Conservation (phyloP, 1,284 basidiomycete genomes). For the Malassezia caprae region DNA sequence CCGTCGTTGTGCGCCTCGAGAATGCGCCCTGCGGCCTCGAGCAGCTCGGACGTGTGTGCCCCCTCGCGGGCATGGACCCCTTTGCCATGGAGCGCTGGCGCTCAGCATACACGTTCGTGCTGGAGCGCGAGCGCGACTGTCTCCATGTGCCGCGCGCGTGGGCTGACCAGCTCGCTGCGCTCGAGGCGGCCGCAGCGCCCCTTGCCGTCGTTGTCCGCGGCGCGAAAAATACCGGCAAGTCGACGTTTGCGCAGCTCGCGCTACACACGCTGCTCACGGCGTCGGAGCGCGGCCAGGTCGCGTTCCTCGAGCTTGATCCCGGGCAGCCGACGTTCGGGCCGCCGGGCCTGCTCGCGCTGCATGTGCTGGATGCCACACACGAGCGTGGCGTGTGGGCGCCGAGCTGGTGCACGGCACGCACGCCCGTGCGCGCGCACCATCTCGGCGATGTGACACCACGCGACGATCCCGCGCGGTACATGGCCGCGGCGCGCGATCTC, state of each 20-base stretch:
- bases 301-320: conserved; percentile 80
- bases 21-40: conserved; percentile 7
- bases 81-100: not conserved
- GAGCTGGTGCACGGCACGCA: conserved; percentile 51
- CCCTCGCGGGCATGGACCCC: conserved; percentile 10
- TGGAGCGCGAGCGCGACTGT: not conserved
- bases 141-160: conserved; percentile 7
- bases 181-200: conserved; percentile 4
- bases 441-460: conserved; percentile 70
- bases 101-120: not conserved
- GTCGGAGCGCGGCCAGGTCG: conserved; percentile 57
- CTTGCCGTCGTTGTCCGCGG: conserved; percentile 62
- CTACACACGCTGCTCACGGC: conserved; percentile 60
- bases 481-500: conserved; percentile 61
- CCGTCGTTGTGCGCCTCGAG: conserved; percentile 1
- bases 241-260: conserved; percentile 66
- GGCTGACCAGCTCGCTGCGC: not conserved
- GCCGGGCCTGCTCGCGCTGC: conserved; percentile 71
- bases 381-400: conserved; percentile 20
- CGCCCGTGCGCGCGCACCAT: conserved; percentile 69
- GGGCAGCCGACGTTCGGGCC: conserved; percentile 91
- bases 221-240: conserved; percentile 78
- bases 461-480: conserved; percentile 68
- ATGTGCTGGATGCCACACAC: conserved; percentile 53
- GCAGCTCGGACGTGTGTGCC: conserved; percentile 11